Percentiles rank a stretch among this genome's conserved stretches.
phyloP scores from a whole-genome alignment of 352 stramenopile genomes.

The Globisporangium spinosum region DNA sequence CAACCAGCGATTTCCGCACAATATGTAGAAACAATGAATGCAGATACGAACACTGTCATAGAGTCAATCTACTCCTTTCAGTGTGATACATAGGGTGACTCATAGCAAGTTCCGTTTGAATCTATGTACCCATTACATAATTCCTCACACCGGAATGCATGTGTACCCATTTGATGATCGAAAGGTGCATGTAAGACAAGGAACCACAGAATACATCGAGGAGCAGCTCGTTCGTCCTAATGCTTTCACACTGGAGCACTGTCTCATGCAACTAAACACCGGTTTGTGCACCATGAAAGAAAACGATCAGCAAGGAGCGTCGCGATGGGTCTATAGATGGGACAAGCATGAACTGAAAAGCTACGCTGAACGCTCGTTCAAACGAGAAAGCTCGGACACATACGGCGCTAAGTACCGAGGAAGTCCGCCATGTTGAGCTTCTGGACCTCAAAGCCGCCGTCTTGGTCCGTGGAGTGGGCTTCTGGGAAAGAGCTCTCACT shows the following conservation, averaged over 20 bases:
- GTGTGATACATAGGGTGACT: not conserved
- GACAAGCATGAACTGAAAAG: not conserved
- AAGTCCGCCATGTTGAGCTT: slow-evolving; percentile 78
- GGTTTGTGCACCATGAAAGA: not conserved
- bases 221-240: too few relatives aligned
- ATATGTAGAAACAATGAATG: not conserved
- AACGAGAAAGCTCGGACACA: not conserved
- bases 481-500: slow-evolving; percentile 40
- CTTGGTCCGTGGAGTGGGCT: slow-evolving; percentile 27
- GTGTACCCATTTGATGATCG: not conserved
- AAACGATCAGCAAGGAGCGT: not conserved
- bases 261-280: not conserved
- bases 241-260: not conserved
- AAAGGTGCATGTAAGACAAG: too few relatives aligned
- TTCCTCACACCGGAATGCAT: not conserved
- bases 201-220: too few relatives aligned
- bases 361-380: not conserved
- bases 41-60: not conserved
- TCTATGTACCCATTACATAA: not conserved
- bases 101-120: not conserved
- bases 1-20: not conserved
- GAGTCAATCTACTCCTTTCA: not conserved
- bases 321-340: not conserved
- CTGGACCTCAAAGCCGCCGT: slow-evolving; percentile 61
- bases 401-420: slow-evolving; percentile 27